These are phyloP conservation scores for Pythium utonaiense DNA, from an alignment of 352 stramenopile species.

Conservation along the genomic window DNA sequence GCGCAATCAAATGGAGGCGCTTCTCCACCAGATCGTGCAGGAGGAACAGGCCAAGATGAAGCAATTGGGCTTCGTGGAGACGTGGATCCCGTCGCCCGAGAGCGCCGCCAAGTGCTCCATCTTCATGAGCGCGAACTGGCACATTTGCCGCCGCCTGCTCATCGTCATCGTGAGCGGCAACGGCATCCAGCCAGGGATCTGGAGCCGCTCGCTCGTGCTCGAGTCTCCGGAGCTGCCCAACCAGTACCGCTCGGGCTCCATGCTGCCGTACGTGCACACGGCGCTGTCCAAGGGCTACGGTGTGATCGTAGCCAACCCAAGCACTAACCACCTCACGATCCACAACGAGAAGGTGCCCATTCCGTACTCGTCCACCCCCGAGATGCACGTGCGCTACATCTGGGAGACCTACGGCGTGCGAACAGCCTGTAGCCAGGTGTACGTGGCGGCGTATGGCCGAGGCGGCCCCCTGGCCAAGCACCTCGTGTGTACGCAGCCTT, in stretches of 20 bases:
- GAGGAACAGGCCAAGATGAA: conserved; percentile 86
- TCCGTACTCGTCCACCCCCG: conserved; percentile 66
- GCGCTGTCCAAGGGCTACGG: conserved; percentile 77
- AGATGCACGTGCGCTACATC: conserved; percentile 77
- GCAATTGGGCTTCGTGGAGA: conserved; percentile 80
- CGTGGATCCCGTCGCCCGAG: conserved; percentile 69
- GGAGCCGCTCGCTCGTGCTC: conserved; percentile 79
- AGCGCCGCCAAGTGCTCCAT: conserved; percentile 65
- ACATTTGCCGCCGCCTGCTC: conserved; percentile 68
- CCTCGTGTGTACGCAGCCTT: conserved; percentile 63
- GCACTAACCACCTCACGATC: conserved; percentile 69
- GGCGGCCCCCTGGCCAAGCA: conserved; percentile 72
- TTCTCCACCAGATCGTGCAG: conserved; percentile 81
- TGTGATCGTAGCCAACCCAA: conserved; percentile 79
- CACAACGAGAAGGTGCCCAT: conserved; percentile 76
- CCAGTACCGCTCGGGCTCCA: conserved; percentile 81
- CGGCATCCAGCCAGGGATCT: conserved; percentile 83
- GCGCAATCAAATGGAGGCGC: conserved; percentile 64
- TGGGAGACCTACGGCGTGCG: conserved; percentile 81
- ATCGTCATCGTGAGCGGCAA: conserved; percentile 81
- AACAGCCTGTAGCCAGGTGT: conserved; percentile 69
- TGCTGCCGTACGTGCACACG: conserved; percentile 79
- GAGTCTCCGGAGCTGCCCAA: conserved; percentile 62
- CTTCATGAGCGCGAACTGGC: conserved; percentile 84
- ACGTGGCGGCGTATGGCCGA: conserved; percentile 74